These are phyloP conservation scores for Heterobasidion occidentale DNA, from an alignment of 1,284 basidiomycete genomes.

Conservation along the genomic window DNA sequence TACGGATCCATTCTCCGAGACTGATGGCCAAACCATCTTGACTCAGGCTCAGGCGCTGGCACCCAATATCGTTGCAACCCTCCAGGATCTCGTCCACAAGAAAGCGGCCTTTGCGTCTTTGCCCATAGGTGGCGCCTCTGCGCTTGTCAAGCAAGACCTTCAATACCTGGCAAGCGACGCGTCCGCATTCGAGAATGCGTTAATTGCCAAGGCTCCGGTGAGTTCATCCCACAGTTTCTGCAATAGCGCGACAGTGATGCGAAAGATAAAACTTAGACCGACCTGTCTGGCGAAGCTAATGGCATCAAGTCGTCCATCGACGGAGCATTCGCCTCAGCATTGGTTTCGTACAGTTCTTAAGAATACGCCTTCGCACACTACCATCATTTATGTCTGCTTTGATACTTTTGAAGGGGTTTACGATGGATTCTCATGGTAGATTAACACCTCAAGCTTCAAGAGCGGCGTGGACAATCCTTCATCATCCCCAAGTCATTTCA, in stretches of 20 bases:
- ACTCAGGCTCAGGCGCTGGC: background rate
- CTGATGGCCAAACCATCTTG: background rate
- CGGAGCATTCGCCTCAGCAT: background rate
- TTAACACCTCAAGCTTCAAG: too few species aligned
- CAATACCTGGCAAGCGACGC: background rate
- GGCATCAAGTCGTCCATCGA: background rate
- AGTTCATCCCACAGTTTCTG: background rate
- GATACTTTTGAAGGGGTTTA: too few species aligned
- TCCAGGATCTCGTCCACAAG: background rate
- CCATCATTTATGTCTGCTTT: too few species aligned
- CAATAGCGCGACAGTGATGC: background rate
- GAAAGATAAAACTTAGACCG: background rate
- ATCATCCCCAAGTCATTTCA: too few species aligned
- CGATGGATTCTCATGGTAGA: too few species aligned
- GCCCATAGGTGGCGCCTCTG: background rate
- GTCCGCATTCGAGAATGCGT: background rate
- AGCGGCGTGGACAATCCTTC: too few species aligned
- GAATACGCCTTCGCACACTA: background rate
- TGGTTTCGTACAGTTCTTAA: background rate
- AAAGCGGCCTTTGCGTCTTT: background rate
- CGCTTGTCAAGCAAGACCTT: background rate
- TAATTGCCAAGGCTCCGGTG: background rate
- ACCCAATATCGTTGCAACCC: background rate
- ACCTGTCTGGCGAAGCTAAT: background rate
- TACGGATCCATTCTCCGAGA: background rate